Evolutionary conservation across 2,329 filamentous ascomycete species (phyloP).

Genomic region (Basipetospora chlamydospora): DNA sequence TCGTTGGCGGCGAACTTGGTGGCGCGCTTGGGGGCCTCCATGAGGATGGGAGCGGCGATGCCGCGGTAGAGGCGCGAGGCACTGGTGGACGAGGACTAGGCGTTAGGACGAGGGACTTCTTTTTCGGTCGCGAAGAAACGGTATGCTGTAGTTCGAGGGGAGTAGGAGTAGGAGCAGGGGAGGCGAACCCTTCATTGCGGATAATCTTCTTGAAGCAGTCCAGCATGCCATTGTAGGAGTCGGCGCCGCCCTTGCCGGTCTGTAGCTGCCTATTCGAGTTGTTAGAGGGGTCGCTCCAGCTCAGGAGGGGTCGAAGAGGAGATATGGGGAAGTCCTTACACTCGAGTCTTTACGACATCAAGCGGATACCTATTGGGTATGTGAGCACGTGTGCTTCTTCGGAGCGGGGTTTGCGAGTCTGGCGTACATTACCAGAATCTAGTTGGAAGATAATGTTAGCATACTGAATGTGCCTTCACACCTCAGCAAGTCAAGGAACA

Average conservation of each 20-base stretch:
- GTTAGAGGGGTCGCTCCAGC: slow-evolving; percentile 4
- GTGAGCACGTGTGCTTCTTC: slow-evolving; percentile 9
- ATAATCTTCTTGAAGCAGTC: slow-evolving; percentile 98
- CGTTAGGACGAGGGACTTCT: background rate
- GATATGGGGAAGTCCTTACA: slow-evolving; percentile 41
- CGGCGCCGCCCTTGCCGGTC: slow-evolving; percentile 60
- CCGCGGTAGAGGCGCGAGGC: slow-evolving; percentile 88
- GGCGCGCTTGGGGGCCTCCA: slow-evolving; percentile 87
- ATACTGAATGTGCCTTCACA: too few relatives aligned
- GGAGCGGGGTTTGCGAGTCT: too few relatives aligned
- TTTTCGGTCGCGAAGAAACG: too few relatives aligned
- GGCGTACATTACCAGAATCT: slow-evolving; percentile 78
- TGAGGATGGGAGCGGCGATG: slow-evolving; percentile 88
- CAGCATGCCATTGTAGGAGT: slow-evolving; percentile 90
- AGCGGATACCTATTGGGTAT: slow-evolving; percentile 68
- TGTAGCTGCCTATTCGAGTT: slow-evolving; percentile 58
- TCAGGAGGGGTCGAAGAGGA: slow-evolving; percentile 3
- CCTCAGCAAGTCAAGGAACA: too few relatives aligned
- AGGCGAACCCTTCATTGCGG: slow-evolving; percentile 75
- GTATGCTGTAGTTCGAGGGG: background rate
- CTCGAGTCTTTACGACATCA: slow-evolving; percentile 95
- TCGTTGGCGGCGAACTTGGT: slow-evolving; percentile 99
- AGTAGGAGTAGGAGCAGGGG: slow-evolving; percentile 1
- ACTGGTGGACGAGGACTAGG: slow-evolving; percentile 25
- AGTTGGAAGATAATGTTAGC: slow-evolving; percentile 10